Evolutionary conservation across 257 asterid genomes (phyloP).

Genomic region (Solanum sparsipilum): DNA sequence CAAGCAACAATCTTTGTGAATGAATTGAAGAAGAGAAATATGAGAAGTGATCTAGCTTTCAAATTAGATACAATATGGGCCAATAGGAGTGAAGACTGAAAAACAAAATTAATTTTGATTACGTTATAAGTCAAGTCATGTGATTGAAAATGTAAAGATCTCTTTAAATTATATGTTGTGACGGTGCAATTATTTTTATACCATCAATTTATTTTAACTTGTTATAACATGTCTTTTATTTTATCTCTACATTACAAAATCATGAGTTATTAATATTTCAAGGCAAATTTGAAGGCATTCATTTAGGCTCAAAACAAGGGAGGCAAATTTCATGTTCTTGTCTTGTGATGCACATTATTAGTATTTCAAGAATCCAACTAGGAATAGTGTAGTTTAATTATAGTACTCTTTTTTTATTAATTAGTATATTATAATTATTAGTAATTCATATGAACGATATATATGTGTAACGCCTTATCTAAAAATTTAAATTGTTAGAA

Average conservation of each 20-base stretch:
- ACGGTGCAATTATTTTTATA: background rate
- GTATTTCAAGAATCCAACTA: too few relatives aligned
- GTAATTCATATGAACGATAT: background rate
- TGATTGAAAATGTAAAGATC: background rate
- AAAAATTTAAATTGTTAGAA: too few relatives aligned
- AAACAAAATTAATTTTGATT: background rate
- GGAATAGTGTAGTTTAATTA: too few relatives aligned
- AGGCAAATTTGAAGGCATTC: background rate
- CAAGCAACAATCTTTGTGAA: background rate
- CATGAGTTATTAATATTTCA: background rate
- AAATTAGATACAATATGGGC: too few relatives aligned
- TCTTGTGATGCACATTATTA: too few relatives aligned
- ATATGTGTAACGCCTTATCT: too few relatives aligned
- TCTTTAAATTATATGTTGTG: background rate
- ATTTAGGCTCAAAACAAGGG: background rate
- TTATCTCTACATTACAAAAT: background rate
- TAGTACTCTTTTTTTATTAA: too few relatives aligned
- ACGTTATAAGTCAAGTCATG: too few relatives aligned
- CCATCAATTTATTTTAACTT: background rate
- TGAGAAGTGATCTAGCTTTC: background rate
- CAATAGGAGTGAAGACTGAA: accelerated
- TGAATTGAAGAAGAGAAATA: background rate
- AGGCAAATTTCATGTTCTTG: background rate
- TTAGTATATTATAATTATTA: too few relatives aligned
- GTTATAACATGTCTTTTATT: background rate